These are phyloP conservation scores for Trichoderma parareesei DNA, from an alignment of 495 filamentous ascomycete genomes.

Conservation along the genomic window DNA sequence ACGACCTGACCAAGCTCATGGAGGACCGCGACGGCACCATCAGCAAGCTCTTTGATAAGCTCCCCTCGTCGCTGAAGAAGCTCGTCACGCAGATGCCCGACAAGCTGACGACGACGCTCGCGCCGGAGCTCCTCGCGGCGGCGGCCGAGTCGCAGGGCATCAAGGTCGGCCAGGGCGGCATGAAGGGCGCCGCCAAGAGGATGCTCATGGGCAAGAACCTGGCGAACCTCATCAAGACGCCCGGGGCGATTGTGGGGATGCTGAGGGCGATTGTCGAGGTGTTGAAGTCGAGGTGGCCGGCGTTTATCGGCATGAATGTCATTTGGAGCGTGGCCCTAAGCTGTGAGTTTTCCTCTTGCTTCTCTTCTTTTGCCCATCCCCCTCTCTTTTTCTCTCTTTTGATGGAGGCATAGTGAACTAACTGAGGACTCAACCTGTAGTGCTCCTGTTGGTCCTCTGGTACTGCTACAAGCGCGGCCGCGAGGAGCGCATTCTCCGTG, in stretches of 20 bases:
- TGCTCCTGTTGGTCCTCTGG: conserved; percentile 88
- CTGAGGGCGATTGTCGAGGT: conserved; percentile 80
- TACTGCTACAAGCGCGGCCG: conserved; percentile 92
- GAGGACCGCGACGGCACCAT: conserved; percentile 71
- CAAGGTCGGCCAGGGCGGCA: conserved; percentile 26
- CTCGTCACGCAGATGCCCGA: conserved; percentile 77
- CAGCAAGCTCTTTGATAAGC: conserved; percentile 62
- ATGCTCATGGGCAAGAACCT: conserved; percentile 40
- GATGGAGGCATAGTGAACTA: not conserved
- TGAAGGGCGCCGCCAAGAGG: conserved; percentile 28
- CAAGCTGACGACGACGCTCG: conserved; percentile 65
- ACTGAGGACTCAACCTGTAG: conserved; percentile 28
- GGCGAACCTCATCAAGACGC: conserved; percentile 76
- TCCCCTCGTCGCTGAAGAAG: conserved; percentile 79
- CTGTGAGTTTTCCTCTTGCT: conserved; percentile 43
- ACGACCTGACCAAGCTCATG: conserved; percentile 75
- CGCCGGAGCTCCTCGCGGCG: conserved; percentile 71
- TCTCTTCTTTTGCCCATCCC: not conserved
- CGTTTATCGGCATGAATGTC: conserved; percentile 75
- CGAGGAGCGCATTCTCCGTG: conserved; percentile 71
- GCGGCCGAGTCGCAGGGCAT: conserved; percentile 64
- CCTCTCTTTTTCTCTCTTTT: too few species aligned
- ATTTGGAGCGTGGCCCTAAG: conserved; percentile 79
- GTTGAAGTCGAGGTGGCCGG: conserved; percentile 74
- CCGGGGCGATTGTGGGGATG: conserved; percentile 73